Base-by-base conservation (phyloP, 2,329 filamentous ascomycete species). In the Fonsecaea erecta region DNA sequence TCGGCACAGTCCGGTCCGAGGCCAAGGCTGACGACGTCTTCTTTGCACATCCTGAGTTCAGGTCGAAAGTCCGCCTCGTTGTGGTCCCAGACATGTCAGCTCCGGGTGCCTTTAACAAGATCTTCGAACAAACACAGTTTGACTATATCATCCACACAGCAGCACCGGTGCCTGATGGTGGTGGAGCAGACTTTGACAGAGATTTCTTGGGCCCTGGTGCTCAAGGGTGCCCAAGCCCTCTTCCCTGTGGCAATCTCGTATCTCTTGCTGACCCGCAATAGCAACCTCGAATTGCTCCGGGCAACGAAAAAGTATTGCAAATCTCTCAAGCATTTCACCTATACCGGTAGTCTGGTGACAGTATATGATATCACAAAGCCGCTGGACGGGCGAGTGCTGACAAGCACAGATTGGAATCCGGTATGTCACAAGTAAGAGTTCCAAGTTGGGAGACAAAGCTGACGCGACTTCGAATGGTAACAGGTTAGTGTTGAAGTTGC, bases 121-220 rank as follows among this genome's bases (percentile, higher is more conserved):
- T 63, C 24, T 52, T 58, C 43, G 21, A 57, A 43, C 24, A 30
- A 16, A 43, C 37, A n/a, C 37, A 58, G 12, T 58, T 63, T 21
- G 60, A 63, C 35, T 56, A 52, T 6, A 58, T 63, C 30, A 52
- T 63, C 7, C 60, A 63, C 40, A 58, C 60, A n/a, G 60, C 60
- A 26, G 26, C 60, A 3, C 60, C 60, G 30, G 60, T 63, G n/a
- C 59, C 59, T 12, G 60, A 63, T 53, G 52, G 52, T 14, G 40
- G 28, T 34, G 60, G 53, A 21, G 58, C 28, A 24, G 60, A 63
- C n/a, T 63, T 63, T 43, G 53, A 63, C 21, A n/a, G 35, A 35
- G 60, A 63, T 40, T 58, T 63, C 30, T 52, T 63, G 37, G 26
- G 8, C 12, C 60, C 60, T 58, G 60, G 34, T 9, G 60, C 57